These are phyloP conservation scores for Endocalyx cinctus DNA, from an alignment of 2,329 filamentous ascomycete genomes.

Conservation along the genomic window DNA sequence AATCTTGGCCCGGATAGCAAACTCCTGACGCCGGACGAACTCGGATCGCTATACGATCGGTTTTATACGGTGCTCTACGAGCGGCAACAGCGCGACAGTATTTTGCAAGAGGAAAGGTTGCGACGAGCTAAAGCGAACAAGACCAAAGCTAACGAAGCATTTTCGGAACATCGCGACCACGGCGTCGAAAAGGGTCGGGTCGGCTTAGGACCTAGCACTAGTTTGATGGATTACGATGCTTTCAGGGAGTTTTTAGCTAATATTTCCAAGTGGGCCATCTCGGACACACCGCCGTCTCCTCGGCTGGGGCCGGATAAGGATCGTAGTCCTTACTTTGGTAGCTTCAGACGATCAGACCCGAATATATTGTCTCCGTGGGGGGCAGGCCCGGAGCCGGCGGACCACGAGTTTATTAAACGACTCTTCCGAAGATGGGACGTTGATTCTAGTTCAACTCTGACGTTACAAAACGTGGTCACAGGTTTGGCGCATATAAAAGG, in stretches of 20 bases:
- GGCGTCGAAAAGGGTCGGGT: slow-evolving; percentile 79
- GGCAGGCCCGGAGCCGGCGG: slow-evolving; percentile 63
- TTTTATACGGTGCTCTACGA: slow-evolving; percentile 94
- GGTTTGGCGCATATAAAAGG: slow-evolving; percentile 90
- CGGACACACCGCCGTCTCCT: slow-evolving; percentile 69
- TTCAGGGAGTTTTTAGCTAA: slow-evolving; percentile 91
- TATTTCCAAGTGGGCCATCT: slow-evolving; percentile 88
- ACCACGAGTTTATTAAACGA: slow-evolving; percentile 90
- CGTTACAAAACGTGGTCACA: slow-evolving; percentile 84
- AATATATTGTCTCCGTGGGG: slow-evolving; percentile 50
- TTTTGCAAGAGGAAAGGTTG: slow-evolving; percentile 71
- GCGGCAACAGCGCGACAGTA: slow-evolving; percentile 74
- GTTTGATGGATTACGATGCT: slow-evolving; percentile 93
- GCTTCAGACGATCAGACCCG: slow-evolving; percentile 42
- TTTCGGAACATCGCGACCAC: slow-evolving; percentile 36
- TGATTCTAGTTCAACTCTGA: slow-evolving; percentile 71
- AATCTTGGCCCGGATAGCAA: slow-evolving; percentile 97
- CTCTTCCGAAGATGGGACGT: slow-evolving; percentile 87
- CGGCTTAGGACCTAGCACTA: slow-evolving; percentile 82
- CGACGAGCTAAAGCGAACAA: slow-evolving; percentile 60
- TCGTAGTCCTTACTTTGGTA: slow-evolving; percentile 56
- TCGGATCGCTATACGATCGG: slow-evolving; percentile 86
- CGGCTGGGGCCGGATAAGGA: slow-evolving; percentile 44
- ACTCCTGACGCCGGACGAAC: slow-evolving; percentile 75
- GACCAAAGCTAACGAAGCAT: slow-evolving; percentile 40